phyloP scores from a whole-genome alignment of 306 rosid species.

The Cyamopsis tetragonoloba region DNA sequence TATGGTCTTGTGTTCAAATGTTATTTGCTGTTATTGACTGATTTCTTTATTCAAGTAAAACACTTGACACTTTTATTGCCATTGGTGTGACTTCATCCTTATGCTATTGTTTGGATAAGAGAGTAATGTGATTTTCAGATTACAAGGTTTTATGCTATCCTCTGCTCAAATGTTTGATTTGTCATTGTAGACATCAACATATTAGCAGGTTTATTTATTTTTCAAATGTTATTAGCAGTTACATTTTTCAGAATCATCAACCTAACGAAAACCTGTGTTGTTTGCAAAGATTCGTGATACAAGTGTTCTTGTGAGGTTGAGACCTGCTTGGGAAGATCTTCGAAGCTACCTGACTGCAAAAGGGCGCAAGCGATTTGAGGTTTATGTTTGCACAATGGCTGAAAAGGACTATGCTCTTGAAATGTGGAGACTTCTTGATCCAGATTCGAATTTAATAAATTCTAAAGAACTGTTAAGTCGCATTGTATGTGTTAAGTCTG shows the following conservation, averaged over 20 bases:
- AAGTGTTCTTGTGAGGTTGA: slow-evolving; percentile 97
- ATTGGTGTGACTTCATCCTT: neutral
- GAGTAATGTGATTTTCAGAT: neutral
- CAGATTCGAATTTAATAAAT: slow-evolving; percentile 89
- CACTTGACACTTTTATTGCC: slow-evolving; percentile 3
- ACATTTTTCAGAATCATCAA: neutral
- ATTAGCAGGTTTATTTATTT: slow-evolving; percentile 1
- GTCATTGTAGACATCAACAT: neutral
- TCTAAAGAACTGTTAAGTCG: slow-evolving; percentile 81
- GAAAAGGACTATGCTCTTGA: slow-evolving; percentile 99
- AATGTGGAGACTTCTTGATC: slow-evolving; percentile 99
- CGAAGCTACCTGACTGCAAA: slow-evolving; percentile 93
- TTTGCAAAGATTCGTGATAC: slow-evolving; percentile 87
- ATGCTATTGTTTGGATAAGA: neutral
- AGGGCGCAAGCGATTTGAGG: slow-evolving; percentile 99
- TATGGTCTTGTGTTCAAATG: neutral
- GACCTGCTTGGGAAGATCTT: slow-evolving; percentile 99
- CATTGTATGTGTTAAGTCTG: slow-evolving; percentile 95
- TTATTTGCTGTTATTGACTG: slow-evolving; percentile 16
- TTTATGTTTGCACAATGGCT: slow-evolving; percentile 99
- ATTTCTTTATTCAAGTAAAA: slow-evolving; percentile 4
- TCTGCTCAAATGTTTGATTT: slow-evolving; percentile 3
- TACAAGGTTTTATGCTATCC: neutral
- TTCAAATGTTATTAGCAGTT: neutral
- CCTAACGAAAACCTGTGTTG: slow-evolving; percentile 24